A percentile compares a stretch with the other conserved stretches of the same genome.
phyloP scores from a whole-genome alignment of 345 rosid genomes.

The Arabidopsis arenosa region DNA sequence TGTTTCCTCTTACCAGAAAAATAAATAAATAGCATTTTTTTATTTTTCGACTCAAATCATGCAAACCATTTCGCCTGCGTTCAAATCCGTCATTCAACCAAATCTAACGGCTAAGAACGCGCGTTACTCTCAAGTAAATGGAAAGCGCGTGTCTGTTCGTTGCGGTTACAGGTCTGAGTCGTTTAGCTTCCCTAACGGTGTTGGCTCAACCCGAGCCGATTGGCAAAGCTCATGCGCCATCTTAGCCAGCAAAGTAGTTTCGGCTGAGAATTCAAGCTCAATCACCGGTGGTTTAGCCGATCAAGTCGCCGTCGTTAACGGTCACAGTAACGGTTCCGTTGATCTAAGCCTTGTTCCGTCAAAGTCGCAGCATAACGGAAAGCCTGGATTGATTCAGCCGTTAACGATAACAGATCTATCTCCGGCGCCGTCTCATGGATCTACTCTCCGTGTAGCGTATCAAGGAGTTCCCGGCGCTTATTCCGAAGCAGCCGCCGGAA shows the following conservation, averaged over 20 bases:
- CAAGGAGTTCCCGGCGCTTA: constrained; percentile 98
- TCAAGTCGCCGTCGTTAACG: constrained; percentile 61
- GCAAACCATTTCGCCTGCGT: constrained; percentile 52
- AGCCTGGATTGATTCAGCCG: constrained; percentile 55
- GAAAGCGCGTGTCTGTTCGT: constrained; percentile 29
- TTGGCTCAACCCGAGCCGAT: constrained; percentile 62
- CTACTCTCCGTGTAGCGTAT: constrained; percentile 75
- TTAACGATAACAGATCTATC: constrained; percentile 77
- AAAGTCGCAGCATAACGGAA: constrained; percentile 35
- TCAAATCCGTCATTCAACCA: constrained; percentile 25
- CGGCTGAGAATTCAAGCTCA: constrained; percentile 52
- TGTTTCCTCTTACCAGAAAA: not conserved
- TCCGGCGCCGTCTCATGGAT: constrained; percentile 90
- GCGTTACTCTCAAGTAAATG: constrained; percentile 26
- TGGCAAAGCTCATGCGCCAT: constrained; percentile 93
- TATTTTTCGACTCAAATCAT: constrained; percentile 38
- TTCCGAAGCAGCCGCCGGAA: constrained; percentile 94
- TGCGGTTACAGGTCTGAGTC: constrained; percentile 60
- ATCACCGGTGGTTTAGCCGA: constrained; percentile 34
- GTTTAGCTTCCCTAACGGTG: constrained; percentile 55
- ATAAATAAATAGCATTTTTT: not conserved
- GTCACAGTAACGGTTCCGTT: constrained; percentile 50
- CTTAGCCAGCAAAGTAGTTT: constrained; percentile 65
- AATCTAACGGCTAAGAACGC: constrained; percentile 35
- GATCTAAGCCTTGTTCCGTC: constrained; percentile 71